A percentile compares a stretch with the other conserved stretches of the same genome.
These are phyloP conservation scores for Bathelium albidoporum DNA, from an alignment of 495 filamentous ascomycete species.

Conservation along the genomic window DNA sequence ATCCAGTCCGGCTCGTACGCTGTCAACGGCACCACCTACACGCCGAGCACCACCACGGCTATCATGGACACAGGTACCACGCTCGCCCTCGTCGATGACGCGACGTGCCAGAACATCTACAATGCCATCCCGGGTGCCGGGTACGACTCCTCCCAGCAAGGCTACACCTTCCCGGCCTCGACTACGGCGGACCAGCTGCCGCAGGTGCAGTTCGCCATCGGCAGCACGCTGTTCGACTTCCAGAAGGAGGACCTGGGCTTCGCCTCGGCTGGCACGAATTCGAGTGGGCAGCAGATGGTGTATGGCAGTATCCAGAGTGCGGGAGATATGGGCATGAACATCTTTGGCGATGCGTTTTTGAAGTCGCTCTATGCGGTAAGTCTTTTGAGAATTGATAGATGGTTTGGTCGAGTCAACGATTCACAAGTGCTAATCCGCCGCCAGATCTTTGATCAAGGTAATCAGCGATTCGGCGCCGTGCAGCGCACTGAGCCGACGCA, in stretches of 20 bases:
- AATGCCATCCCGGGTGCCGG: slow-evolving; percentile 54
- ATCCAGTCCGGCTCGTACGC: slow-evolving; percentile 51
- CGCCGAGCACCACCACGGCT: slow-evolving; percentile 55
- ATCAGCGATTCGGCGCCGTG: slow-evolving; percentile 58
- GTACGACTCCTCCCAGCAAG: slow-evolving; percentile 55
- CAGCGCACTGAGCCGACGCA: slow-evolving; percentile 50
- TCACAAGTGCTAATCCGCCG: slow-evolving; percentile 8
- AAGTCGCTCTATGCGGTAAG: slow-evolving; percentile 67
- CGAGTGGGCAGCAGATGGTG: slow-evolving; percentile 37
- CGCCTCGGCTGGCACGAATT: slow-evolving; percentile 41
- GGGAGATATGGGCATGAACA: slow-evolving; percentile 56
- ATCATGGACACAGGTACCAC: slow-evolving; percentile 76
- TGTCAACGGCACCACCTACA: slow-evolving; percentile 50
- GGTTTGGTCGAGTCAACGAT: too few relatives aligned
- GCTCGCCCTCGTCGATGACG: slow-evolving; percentile 58
- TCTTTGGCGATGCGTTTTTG: slow-evolving; percentile 64
- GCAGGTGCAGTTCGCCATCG: slow-evolving; percentile 56
- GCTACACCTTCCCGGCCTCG: slow-evolving; percentile 53
- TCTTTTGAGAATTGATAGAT: slow-evolving; percentile 7
- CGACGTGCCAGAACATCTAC: slow-evolving; percentile 57
- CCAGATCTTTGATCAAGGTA: slow-evolving; percentile 68
- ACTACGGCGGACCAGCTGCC: slow-evolving; percentile 52
- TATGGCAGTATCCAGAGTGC: slow-evolving; percentile 72
- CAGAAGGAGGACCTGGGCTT: slow-evolving; percentile 66
- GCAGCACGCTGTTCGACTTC: slow-evolving; percentile 52